Evolutionary conservation across 1,284 basidiomycete genomes (phyloP).

Genomic region (Xanthoconium separans): DNA sequence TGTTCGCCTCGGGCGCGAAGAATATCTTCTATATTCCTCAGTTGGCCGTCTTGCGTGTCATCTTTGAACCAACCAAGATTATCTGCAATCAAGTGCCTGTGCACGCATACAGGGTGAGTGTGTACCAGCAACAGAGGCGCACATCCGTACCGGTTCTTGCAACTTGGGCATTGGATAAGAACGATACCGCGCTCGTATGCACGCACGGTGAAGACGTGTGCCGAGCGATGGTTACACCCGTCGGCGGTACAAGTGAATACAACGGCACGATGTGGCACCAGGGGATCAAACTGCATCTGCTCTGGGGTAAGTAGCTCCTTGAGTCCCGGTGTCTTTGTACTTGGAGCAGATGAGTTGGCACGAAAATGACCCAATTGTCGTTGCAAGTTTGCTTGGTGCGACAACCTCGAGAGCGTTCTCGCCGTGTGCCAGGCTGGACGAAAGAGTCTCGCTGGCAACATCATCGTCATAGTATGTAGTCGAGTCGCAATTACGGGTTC

Average conservation of each 20-base stretch:
- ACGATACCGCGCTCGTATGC: conserved; percentile 91
- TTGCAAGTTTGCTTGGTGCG: background rate
- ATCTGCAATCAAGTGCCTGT: conserved; percentile 86
- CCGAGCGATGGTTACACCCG: conserved; percentile 78
- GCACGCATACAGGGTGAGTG: background rate
- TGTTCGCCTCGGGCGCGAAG: conserved; percentile 75
- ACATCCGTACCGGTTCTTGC: conserved; percentile 74
- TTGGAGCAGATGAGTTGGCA: conserved; percentile 14
- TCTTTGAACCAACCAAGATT: conserved; percentile 93
- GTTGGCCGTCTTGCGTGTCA: conserved; percentile 67
- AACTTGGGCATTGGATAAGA: conserved; percentile 88
- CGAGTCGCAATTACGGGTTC: background rate
- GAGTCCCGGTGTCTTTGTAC: background rate
- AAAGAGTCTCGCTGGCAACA: conserved; percentile 22
- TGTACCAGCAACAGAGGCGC: background rate
- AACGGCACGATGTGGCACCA: conserved; percentile 63
- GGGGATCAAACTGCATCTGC: conserved; percentile 13
- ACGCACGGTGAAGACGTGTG: conserved; percentile 85
- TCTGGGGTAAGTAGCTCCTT: background rate
- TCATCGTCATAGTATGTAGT: conserved; percentile 2
- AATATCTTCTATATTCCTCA: conserved; percentile 81
- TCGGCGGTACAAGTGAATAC: conserved; percentile 89
- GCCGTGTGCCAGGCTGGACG: conserved; percentile 14
- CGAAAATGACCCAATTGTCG: conserved; percentile 12
- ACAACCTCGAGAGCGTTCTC: conserved; percentile 1